A percentile compares a stretch with the other conserved stretches of the same genome.
phyloP scores from a whole-genome alignment of 768 basidiomycete genomes.

The Suillus decipiens region DNA sequence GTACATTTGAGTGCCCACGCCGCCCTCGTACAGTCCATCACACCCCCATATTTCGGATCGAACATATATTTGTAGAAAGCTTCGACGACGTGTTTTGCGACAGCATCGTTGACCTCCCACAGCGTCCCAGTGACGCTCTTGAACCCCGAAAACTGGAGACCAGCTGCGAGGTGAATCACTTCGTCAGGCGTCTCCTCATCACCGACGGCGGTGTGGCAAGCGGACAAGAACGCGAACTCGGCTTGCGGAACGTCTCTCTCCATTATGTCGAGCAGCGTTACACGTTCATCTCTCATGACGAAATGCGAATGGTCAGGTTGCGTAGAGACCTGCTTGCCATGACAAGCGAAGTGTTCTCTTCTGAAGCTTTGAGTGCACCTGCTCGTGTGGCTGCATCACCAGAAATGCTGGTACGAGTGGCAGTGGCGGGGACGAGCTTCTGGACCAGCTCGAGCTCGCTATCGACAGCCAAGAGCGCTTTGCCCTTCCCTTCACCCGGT shows the following conservation, averaged over 20 bases:
- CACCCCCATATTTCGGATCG: conserved; percentile 5
- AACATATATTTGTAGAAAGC: background rate
- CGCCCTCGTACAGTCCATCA: conserved; percentile 8
- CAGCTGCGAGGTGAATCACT: conserved; percentile 24
- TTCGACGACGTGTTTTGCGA: background rate
- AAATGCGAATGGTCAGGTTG: conserved; percentile 17
- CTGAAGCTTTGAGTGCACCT: background rate
- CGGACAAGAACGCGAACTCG: conserved; percentile 21
- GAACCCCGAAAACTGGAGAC: conserved; percentile 22
- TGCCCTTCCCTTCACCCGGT: conserved; percentile 2
- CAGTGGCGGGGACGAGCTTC: conserved; percentile 18
- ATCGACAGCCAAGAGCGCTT: background rate
- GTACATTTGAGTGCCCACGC: conserved; percentile 8
- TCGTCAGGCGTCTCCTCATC: conserved; percentile 19
- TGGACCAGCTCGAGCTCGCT: conserved; percentile 18
- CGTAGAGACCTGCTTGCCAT: conserved; percentile 11
- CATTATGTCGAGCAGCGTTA: conserved; percentile 10
- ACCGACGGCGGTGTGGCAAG: conserved; percentile 26
- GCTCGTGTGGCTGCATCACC: background rate
- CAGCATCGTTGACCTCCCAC: conserved; percentile 19
- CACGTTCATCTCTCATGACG: background rate
- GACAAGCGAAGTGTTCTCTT: conserved; percentile 19
- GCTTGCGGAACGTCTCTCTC: background rate
- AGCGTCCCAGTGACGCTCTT: conserved; percentile 26
- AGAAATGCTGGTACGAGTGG: background rate